These are phyloP conservation scores for Colletotrichum sojae DNA, from an alignment of 2,329 filamentous ascomycete species.

Conservation along the genomic window DNA sequence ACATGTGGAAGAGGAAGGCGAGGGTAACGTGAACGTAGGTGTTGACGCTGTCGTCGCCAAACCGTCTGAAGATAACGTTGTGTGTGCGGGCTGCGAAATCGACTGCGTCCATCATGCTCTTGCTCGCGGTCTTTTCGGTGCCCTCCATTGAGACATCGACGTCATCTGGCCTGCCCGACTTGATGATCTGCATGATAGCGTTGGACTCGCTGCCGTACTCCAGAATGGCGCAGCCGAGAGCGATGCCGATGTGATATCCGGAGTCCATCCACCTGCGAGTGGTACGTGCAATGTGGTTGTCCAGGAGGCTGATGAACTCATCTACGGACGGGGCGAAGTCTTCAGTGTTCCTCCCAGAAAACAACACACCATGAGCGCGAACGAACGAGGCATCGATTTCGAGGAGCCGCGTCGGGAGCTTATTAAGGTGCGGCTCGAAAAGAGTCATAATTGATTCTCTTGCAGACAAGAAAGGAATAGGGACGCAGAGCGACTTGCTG, in stretches of 20 bases:
- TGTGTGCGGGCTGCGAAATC: conserved; percentile 44
- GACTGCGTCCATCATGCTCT: conserved; percentile 74
- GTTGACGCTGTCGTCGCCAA: conserved; percentile 71
- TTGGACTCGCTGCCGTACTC: conserved; percentile 60
- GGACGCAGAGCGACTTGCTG: conserved; percentile 77
- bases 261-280: conserved; percentile 66
- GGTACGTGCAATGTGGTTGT: conserved; percentile 68
- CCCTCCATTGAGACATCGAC: conserved; percentile 1
- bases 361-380: conserved; percentile 14
- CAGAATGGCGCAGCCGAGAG: conserved; percentile 67
- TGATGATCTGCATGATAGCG: conserved; percentile 3
- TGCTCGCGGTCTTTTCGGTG: fast-evolving
- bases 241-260: conserved; percentile 70
- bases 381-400: conserved; percentile 21
- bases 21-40: conserved; percentile 75
- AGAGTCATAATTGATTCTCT: conserved; percentile 79
- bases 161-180: not conserved
- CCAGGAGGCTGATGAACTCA: conserved; percentile 66
- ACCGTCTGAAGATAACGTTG: conserved; percentile 36
- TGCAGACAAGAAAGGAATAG: conserved; percentile 77
- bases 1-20: conserved; percentile 68
- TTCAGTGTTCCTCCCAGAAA: not conserved
- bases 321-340: not conserved
- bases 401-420: fast-evolving
- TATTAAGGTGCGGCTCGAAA: conserved; percentile 70